Base-by-base conservation (phyloP, 1,284 basidiomycete species). In the Cryptococcus sp. region DNA sequence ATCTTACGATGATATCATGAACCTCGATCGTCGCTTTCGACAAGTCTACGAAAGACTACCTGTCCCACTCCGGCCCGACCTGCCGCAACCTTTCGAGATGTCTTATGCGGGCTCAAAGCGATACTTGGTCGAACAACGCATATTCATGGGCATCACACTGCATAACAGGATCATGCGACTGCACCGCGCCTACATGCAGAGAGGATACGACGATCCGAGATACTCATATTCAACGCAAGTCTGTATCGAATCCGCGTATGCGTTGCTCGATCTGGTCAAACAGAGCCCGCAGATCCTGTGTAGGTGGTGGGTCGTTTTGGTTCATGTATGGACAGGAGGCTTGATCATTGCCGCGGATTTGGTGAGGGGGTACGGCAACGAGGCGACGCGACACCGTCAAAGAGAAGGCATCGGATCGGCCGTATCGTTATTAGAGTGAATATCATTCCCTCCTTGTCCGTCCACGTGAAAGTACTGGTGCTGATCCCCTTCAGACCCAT, bases 241-340 rank as follows among this genome's bases (percentile, higher is more conserved):
- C 4, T 63, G 62, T 25, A 48, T 61, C 10, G 62, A 63, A 13
- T 60, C 58, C 35, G 62, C 62, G 25, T 61, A 61, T 46, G 58
- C 58, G 15, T 35, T 60, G 50, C 55, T 63, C 16, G 59, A 61
- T 19, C 47, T 63, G 38, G 62, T 61, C 11, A 52, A 50, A 20
- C 62, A 63, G 47, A 58, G 59, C 45, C 46, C 50, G 43, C 49
- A 55, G 47, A 56, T 52, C 13, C 46, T 63, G 22, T 64, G 62
- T 43, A 48, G 54, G 47, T 63, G 62, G 62, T 63, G 62, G 62
- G 62, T 63, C 16, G 62, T 63, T 35, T 25, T 63, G 46, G 62
- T 63, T n/a, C 62, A 63, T 41, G 62, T 63, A 2, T 63, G 62
- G 62, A 63, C 62, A 20, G 52, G 52, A 20, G 62, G 62, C 25